These are phyloP conservation scores for Begonia masoniana DNA, from an alignment of 306 rosid species.

Conservation along the genomic window DNA sequence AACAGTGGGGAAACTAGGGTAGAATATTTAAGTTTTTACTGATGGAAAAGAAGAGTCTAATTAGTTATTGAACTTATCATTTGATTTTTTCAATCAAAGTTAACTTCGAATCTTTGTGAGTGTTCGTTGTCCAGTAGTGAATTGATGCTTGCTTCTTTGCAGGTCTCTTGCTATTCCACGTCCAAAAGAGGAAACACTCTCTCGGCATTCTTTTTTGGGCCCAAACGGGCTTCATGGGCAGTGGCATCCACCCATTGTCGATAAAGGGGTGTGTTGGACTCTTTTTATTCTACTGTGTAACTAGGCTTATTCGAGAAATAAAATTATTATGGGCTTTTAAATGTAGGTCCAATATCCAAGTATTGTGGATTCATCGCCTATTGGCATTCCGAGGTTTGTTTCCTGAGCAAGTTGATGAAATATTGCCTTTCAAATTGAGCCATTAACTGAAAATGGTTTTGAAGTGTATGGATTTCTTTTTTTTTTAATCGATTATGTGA, in stretches of 20 bases:
- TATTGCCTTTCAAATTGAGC: slow-evolving; percentile 7
- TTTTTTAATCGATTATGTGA: too few species aligned
- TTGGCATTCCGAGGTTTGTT: slow-evolving; percentile 65
- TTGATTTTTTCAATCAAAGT: too few species aligned
- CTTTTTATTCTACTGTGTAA: slow-evolving; percentile 15
- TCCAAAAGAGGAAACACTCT: slow-evolving; percentile 74
- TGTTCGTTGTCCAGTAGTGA: background rate
- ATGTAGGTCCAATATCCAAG: slow-evolving; percentile 82
- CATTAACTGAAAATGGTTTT: background rate
- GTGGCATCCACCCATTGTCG: slow-evolving; percentile 61
- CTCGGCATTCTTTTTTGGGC: slow-evolving; percentile 86
- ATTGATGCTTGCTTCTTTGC: slow-evolving; percentile 18
- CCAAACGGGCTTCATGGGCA: slow-evolving; percentile 71
- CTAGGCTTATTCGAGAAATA: slow-evolving; percentile 17
- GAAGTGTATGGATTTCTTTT: background rate
- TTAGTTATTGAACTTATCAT: too few species aligned
- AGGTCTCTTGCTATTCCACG: slow-evolving; percentile 52
- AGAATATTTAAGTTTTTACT: background rate
- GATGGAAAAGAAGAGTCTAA: too few species aligned
- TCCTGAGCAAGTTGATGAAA: slow-evolving; percentile 10
- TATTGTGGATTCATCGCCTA: slow-evolving; percentile 54
- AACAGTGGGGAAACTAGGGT: background rate
- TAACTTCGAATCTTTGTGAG: background rate
- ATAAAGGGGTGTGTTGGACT: slow-evolving; percentile 52
- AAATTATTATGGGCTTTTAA: slow-evolving; percentile 11